A percentile compares a stretch with the other conserved stretches of the same genome.
phyloP scores from a whole-genome alignment of 176 grass and related monocot species.

The Zizania latifolia region DNA sequence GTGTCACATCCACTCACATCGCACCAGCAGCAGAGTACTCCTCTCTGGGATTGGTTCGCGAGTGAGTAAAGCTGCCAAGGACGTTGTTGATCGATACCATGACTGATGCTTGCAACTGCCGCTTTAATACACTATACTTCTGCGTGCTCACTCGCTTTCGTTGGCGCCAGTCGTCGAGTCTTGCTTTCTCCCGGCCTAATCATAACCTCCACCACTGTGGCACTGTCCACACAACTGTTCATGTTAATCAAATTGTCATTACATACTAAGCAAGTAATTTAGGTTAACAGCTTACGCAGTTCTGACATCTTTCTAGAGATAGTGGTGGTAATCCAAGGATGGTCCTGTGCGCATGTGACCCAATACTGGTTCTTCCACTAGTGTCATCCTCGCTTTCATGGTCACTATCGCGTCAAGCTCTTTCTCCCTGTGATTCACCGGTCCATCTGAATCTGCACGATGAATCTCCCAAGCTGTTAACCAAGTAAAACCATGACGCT shows the following conservation, averaged over 20 bases:
- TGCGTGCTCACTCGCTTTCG: too few relatives aligned
- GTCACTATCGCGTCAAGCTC: constrained; percentile 39
- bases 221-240: neutral
- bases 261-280: constrained; percentile 27
- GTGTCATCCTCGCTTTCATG: constrained; percentile 43
- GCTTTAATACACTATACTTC: neutral
- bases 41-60: neutral
- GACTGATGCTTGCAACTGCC: neutral
- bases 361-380: constrained; percentile 29
- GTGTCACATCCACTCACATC: neutral
- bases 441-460: constrained; percentile 41
- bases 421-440: constrained; percentile 37
- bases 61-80: neutral
- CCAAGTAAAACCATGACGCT: constrained; percentile 48
- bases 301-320: constrained; percentile 77
- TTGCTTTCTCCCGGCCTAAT: constrained; percentile 10
- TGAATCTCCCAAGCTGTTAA: constrained; percentile 39
- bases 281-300: constrained; percentile 48
- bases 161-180: too few relatives aligned
- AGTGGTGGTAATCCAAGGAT: constrained; percentile 60
- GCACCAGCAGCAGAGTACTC: neutral
- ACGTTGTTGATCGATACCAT: neutral
- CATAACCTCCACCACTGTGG: constrained; percentile 2
- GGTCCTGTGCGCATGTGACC: constrained; percentile 57
- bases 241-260: neutral